Evolutionary conservation across 228 moss, liverwort and hornwort genomes (phyloP).

Genomic region (Sphagnum fallax): DNA sequence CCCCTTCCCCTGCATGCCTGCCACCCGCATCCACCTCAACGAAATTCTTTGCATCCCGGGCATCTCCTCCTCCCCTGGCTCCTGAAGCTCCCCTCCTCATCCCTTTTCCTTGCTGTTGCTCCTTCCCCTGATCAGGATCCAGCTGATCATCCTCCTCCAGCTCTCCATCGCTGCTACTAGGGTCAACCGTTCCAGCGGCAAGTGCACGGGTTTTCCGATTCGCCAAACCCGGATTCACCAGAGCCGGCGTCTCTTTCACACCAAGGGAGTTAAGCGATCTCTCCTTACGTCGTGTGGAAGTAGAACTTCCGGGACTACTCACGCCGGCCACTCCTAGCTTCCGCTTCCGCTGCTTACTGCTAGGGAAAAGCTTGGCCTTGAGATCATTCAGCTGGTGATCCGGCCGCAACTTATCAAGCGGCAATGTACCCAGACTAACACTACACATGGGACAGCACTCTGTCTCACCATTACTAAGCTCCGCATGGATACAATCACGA

Average conservation of each 20-base stretch:
- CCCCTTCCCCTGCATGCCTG: constrained; percentile 5
- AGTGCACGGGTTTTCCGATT: constrained; percentile 64
- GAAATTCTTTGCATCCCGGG: background rate
- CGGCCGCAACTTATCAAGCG: constrained; percentile 89
- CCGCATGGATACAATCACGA: constrained; percentile 65
- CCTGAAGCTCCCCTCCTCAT: constrained; percentile 35
- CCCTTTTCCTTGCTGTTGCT: background rate
- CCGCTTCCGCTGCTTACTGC: constrained; percentile 51
- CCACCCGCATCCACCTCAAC: background rate
- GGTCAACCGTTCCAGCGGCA: constrained; percentile 46
- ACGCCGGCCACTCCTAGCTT: constrained; percentile 46
- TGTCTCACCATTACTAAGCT: constrained; percentile 79
- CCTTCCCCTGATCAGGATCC: constrained; percentile 24
- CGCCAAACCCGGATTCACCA: constrained; percentile 77
- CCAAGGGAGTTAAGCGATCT: constrained; percentile 90
- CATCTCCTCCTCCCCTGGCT: constrained; percentile 13
- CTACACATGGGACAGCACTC: constrained; percentile 94
- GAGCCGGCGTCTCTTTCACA: constrained; percentile 59
- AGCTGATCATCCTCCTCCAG: constrained; percentile 53
- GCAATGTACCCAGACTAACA: constrained; percentile 85
- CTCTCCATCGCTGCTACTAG: constrained; percentile 62
- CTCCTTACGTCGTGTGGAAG: constrained; percentile 66
- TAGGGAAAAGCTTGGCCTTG: constrained; percentile 78
- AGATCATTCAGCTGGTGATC: constrained; percentile 90
- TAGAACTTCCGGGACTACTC: constrained; percentile 48